Conservation (phyloP, 2,329 filamentous ascomycete species). For the Alternaria triticimaculans region DNA sequence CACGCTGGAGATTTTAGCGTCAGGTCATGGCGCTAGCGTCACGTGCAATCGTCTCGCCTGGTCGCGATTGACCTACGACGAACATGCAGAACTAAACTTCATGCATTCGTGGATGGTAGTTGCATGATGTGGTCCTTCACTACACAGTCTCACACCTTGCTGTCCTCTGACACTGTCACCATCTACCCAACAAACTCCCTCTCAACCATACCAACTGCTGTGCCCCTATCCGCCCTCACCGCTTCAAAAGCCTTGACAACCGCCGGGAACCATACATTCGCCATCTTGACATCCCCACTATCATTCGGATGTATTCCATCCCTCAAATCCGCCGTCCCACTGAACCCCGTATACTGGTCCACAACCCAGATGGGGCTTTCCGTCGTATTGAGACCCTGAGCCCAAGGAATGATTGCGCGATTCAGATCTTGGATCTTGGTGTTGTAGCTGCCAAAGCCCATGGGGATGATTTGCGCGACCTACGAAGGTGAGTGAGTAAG, state of each 20-base stretch:
- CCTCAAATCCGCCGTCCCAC: slow-evolving; percentile 39
- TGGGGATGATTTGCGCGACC: slow-evolving; percentile 54
- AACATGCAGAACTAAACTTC: not conserved
- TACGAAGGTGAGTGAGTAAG: slow-evolving; percentile 10
- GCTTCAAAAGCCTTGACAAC: slow-evolving; percentile 32
- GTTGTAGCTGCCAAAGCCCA: slow-evolving; percentile 42
- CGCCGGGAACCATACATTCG: slow-evolving; percentile 40
- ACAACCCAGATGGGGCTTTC: slow-evolving; percentile 53
- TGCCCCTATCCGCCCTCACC: slow-evolving; percentile 24
- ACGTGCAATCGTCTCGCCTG: slow-evolving; percentile 5
- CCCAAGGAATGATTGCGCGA: slow-evolving; percentile 50
- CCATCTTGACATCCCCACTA: slow-evolving; percentile 53
- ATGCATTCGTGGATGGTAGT: not conserved
- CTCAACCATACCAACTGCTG: not conserved
- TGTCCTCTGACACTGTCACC: rapidly evolving
- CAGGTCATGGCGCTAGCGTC: slow-evolving; percentile 8
- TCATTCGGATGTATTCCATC: slow-evolving; percentile 53
- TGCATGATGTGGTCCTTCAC: not conserved
- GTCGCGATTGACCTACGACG: not conserved
- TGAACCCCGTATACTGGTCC: slow-evolving; percentile 52
- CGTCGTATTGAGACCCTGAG: slow-evolving; percentile 48
- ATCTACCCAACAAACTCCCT: slow-evolving; percentile 1
- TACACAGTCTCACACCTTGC: not conserved
- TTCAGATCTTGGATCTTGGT: slow-evolving; percentile 50
- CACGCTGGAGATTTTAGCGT: slow-evolving; percentile 20